Base-by-base conservation (phyloP, 139 green algal species). In the Chlorella sp. region DNA sequence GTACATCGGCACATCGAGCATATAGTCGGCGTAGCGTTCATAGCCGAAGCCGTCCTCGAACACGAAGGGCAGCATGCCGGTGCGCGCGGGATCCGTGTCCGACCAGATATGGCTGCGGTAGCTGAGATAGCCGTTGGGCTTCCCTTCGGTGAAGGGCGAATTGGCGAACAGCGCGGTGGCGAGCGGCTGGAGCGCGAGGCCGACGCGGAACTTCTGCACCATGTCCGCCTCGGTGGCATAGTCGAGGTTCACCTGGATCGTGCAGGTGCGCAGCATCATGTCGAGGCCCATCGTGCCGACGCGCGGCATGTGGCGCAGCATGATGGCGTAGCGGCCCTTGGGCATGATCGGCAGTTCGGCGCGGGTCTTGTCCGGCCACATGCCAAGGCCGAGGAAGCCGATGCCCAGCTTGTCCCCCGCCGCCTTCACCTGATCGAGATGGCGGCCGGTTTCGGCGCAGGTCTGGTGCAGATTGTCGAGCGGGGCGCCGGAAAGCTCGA, bases 181-280 rank as follows among this genome's bases (percentile, higher is more conserved):
- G 26, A 99, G n/a, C n/a, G n/a, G n/a, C n/a, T 86, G 81, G 86
- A 99, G 93, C n/a, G 96, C 97, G n/a, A 99, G 90, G 13, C 95
- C 95, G 15, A 99, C 95, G 3, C 97, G 88, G 88, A 98, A 97
- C 90, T 99, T 99, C 80, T 98, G 90, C 30, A 99, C 89, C 97
- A 99, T 99, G 93, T 99, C 97, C 62, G 78, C 36, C 90, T 99
- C 97, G 11, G 84, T 93, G 83, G 97, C 94, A 89, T 97, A 99
- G 90, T 99, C 97, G 41, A 99, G 89, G 91, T 99, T 99, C 16
- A 99, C 93, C 93, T 99, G 97, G 34, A 99, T 95, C 25, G 97
- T 99, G 89, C 94, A 98, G 3, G 96, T 98, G 23, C 97, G 90
- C 88, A 99, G 98, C 97, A 99, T 99, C 97, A 99, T 99, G 90